These are phyloP conservation scores for Coemansia sp. DNA, from an alignment of 192 early-diverging fungal species.

Conservation along the genomic window DNA sequence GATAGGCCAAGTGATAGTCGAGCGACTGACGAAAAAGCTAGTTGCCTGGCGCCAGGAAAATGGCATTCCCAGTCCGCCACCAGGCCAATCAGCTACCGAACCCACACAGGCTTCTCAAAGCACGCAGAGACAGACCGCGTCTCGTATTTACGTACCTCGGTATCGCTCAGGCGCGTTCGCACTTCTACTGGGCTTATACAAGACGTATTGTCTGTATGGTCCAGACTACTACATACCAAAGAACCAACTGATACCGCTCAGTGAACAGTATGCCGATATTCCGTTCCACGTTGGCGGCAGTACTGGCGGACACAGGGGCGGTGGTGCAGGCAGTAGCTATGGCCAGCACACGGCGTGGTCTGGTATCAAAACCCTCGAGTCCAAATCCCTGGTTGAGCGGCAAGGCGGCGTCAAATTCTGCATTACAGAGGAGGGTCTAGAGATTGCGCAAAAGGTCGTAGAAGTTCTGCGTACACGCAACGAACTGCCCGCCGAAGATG, in stretches of 20 bases:
- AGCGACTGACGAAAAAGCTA: slow-evolving; percentile 59
- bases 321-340: slow-evolving; percentile 7
- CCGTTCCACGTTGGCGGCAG: slow-evolving; percentile 60
- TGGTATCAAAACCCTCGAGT: slow-evolving; percentile 70
- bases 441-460: slow-evolving; percentile 60
- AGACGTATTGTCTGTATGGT: slow-evolving; percentile 44
- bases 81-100: background rate
- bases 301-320: slow-evolving; percentile 46
- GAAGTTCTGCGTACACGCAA: slow-evolving; percentile 35
- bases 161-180: slow-evolving; percentile 81
- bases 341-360: slow-evolving; percentile 74
- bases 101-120: background rate
- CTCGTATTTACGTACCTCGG: slow-evolving; percentile 67
- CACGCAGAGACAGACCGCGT: slow-evolving; percentile 9
- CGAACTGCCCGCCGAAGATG: slow-evolving; percentile 26
- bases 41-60: slow-evolving; percentile 60
- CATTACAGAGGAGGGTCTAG: slow-evolving; percentile 72
- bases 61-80: slow-evolving; percentile 19
- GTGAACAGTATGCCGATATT: slow-evolving; percentile 66
- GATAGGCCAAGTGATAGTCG: slow-evolving; percentile 62
- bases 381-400: slow-evolving; percentile 68
- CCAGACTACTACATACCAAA: slow-evolving; percentile 61
- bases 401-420: slow-evolving; percentile 63
- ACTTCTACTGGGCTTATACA: slow-evolving; percentile 69
- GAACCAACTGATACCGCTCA: slow-evolving; percentile 65